Evolutionary conservation across 2,329 filamentous ascomycete genomes (phyloP).

Genomic region (Fonsecaea nubica): DNA sequence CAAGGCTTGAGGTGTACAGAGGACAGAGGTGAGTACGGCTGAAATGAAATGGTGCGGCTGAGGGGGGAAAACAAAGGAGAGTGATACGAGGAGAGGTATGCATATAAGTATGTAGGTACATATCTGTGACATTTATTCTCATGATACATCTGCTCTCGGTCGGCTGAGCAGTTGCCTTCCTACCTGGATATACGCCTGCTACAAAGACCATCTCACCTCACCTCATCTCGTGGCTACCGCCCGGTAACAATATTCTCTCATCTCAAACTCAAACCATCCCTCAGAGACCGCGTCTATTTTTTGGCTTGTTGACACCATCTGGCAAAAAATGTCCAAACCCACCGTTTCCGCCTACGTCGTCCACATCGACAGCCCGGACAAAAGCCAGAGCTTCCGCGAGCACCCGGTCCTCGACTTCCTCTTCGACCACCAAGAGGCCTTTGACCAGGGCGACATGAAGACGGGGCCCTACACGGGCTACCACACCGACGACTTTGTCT

Average conservation of each 20-base stretch:
- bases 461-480: slow-evolving; percentile 16
- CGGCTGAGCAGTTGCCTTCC: too few species aligned
- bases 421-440: slow-evolving; percentile 17
- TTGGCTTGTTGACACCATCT: too few species aligned
- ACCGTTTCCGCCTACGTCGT: slow-evolving; percentile 10
- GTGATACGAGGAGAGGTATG: not conserved
- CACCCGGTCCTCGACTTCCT: slow-evolving; percentile 23
- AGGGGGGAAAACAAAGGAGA: too few species aligned
- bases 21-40: not conserved
- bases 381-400: slow-evolving; percentile 11
- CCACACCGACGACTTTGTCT: slow-evolving; percentile 24
- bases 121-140: too few species aligned
- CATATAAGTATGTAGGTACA: too few species aligned
- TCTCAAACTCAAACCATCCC: too few species aligned
- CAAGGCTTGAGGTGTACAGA: not conserved
- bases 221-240: too few species aligned
- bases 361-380: slow-evolving; percentile 9
- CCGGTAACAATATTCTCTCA: too few species aligned
- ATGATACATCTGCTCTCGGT: too few species aligned
- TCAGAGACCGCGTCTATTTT: too few species aligned
- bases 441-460: slow-evolving; percentile 19
- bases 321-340: slow-evolving; percentile 4
- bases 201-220: too few species aligned
- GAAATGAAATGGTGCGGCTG: not conserved
- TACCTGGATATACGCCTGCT: too few species aligned